These are phyloP conservation scores for Mrakia gelida DNA, from an alignment of 768 basidiomycete species.

Conservation along the genomic window DNA sequence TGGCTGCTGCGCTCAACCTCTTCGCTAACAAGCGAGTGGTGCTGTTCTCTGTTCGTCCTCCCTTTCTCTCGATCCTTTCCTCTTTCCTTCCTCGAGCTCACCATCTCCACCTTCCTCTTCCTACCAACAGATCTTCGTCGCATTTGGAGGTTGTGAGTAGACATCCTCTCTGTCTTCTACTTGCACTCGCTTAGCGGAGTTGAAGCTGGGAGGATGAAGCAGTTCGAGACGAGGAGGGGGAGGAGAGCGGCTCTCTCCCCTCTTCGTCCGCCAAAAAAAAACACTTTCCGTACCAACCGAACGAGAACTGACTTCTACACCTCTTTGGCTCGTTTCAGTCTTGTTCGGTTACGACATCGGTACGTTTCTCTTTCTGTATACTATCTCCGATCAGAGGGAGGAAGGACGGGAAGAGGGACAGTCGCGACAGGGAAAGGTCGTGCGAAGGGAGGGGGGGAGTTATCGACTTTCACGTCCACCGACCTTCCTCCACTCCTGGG, in stretches of 20 bases:
- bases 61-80: neutral
- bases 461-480: conserved; percentile 43
- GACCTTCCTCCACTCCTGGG: neutral
- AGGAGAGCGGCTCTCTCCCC: too few relatives aligned
- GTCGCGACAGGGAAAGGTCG: too few relatives aligned
- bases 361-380: conserved; percentile 35
- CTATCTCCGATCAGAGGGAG: too few relatives aligned
- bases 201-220: too few relatives aligned
- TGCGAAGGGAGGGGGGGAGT: neutral
- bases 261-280: too few relatives aligned
- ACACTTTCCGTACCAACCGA: too few relatives aligned
- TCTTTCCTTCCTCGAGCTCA: neutral
- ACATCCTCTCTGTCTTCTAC: conserved; percentile 66
- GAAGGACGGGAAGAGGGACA: too few relatives aligned
- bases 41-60: neutral
- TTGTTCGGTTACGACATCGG: conserved; percentile 66
- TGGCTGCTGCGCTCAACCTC: neutral
- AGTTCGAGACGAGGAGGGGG: too few relatives aligned
- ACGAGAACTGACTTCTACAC: too few relatives aligned
- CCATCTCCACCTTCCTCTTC: neutral
- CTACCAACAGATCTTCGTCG: neutral
- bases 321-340: too few relatives aligned
- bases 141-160: conserved; percentile 42
- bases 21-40: conserved; percentile 21
- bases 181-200: conserved; percentile 34